These are phyloP conservation scores for Dalbergia cultrata DNA, from an alignment of 306 rosid genomes.

Conservation along the genomic window DNA sequence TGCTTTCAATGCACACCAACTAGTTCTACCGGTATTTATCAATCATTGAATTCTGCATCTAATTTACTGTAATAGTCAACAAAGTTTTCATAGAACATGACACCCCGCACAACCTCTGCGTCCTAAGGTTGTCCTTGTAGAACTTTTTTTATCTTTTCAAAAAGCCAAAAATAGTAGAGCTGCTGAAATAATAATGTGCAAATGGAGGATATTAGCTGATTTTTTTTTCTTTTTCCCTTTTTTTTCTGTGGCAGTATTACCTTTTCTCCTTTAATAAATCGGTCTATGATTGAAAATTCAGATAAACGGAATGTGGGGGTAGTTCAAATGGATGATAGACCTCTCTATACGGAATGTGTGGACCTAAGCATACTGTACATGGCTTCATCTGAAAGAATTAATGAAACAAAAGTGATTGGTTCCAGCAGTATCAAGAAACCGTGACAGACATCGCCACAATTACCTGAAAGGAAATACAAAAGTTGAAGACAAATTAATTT, in stretches of 20 bases:
- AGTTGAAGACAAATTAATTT: constrained; percentile 10
- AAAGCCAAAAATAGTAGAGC: too few relatives aligned
- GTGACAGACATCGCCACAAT: background rate
- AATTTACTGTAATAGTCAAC: constrained; percentile 27
- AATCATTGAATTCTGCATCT: constrained; percentile 10
- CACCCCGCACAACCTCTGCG: constrained; percentile 21
- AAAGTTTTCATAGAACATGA: constrained; percentile 34
- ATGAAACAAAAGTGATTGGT: constrained; percentile 5
- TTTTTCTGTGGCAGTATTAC: background rate
- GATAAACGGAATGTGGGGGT: constrained; percentile 38
- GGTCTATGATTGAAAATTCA: constrained; percentile 18
- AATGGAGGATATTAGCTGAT: constrained; percentile 20
- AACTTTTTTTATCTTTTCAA: too few relatives aligned
- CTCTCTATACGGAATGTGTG: constrained; percentile 39
- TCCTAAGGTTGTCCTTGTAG: background rate
- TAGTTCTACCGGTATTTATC: background rate
- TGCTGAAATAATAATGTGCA: constrained; percentile 34
- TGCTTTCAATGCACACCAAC: background rate
- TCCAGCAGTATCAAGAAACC: background rate
- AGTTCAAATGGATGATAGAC: constrained; percentile 36
- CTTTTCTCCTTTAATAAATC: constrained; percentile 9
- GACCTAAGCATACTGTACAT: constrained; percentile 14
- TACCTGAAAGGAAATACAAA: background rate
- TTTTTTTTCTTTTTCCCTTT: background rate
- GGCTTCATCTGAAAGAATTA: constrained; percentile 4